phyloP scores from a whole-genome alignment of 2,329 filamentous ascomycete species.

The Leptographium radiaticola region DNA sequence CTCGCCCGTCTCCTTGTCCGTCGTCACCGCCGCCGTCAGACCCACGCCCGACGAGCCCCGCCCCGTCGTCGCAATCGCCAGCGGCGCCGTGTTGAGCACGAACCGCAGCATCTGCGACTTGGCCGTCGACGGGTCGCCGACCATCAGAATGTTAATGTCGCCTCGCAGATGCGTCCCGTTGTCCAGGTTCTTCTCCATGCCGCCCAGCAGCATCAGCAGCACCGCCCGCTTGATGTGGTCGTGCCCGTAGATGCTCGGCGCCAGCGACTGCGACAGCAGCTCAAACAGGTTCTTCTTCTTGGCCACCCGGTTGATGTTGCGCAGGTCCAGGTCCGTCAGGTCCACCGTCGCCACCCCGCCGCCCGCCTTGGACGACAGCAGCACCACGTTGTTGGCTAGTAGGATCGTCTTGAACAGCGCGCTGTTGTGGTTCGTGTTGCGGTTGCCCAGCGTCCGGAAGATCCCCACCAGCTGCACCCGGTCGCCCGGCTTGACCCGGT shows the following conservation, averaged over 20 bases:
- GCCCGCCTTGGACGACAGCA: constrained; percentile 90
- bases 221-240: constrained; percentile 98
- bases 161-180: constrained; percentile 96
- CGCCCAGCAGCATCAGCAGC: constrained; percentile 83
- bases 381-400: constrained; percentile 86
- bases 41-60: constrained; percentile 94
- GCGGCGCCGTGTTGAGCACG: constrained; percentile 88
- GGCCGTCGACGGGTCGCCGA: constrained; percentile 93
- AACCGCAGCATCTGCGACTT: constrained; percentile 98
- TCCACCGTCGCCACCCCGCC: constrained; percentile 83
- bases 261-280: constrained; percentile 81
- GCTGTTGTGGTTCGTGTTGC: constrained; percentile 81
- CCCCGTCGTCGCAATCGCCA: constrained; percentile 94
- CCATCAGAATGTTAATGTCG: constrained; percentile 99
- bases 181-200: constrained; percentile 96
- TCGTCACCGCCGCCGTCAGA: constrained; percentile 91
- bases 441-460: constrained; percentile 85
- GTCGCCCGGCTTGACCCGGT: constrained; percentile 89
- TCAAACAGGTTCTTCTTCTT: constrained; percentile 94
- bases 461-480: constrained; percentile 94
- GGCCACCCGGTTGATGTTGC: constrained; percentile 94
- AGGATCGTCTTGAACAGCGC: constrained; percentile 91
- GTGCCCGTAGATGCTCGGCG: constrained; percentile 93
- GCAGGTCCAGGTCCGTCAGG: constrained; percentile 93
- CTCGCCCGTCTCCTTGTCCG: constrained; percentile 95